Conservation (phyloP, 2,329 filamentous ascomycete genomes). For the Talaromyces atroroseus region DNA sequence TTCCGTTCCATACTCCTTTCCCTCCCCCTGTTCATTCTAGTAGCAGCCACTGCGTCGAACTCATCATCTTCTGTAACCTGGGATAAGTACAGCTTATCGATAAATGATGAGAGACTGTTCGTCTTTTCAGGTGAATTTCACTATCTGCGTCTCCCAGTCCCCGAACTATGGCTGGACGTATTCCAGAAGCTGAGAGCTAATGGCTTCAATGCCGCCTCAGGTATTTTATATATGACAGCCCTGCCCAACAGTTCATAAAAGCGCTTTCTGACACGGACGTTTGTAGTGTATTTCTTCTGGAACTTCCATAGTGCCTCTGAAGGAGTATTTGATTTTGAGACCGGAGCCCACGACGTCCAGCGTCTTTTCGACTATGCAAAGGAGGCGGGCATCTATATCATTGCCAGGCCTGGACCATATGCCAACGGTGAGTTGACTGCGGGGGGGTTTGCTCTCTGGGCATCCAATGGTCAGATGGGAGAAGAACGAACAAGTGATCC, state of each 20-base stretch:
- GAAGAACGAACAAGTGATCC: constrained; percentile 40
- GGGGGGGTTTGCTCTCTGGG: constrained; percentile 44
- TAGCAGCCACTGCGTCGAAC: background rate
- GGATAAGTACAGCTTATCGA: constrained; percentile 48
- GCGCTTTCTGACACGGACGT: background rate
- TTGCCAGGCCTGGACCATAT: constrained; percentile 49
- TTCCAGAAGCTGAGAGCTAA: constrained; percentile 52
- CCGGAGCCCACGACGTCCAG: constrained; percentile 47
- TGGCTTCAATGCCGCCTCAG: constrained; percentile 48
- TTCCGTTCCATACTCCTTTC: background rate
- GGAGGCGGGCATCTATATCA: constrained; percentile 48
- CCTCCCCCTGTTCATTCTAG: background rate
- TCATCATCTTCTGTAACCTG: constrained; percentile 40
- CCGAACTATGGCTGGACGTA: constrained; percentile 51
- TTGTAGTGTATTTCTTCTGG: constrained; percentile 28
- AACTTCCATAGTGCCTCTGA: constrained; percentile 32
- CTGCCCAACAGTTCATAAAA: background rate
- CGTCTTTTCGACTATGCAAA: constrained; percentile 48
- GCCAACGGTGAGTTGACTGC: constrained; percentile 49
- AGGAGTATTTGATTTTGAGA: constrained; percentile 47
- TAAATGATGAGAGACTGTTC: constrained; percentile 47
- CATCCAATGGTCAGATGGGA: constrained; percentile 44
- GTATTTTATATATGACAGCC: too few relatives aligned
- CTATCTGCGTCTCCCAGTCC: constrained; percentile 50
- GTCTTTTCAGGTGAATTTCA: constrained; percentile 51